Base-by-base conservation (phyloP, 179 eudicot species). In the Gypsophila paniculata region DNA sequence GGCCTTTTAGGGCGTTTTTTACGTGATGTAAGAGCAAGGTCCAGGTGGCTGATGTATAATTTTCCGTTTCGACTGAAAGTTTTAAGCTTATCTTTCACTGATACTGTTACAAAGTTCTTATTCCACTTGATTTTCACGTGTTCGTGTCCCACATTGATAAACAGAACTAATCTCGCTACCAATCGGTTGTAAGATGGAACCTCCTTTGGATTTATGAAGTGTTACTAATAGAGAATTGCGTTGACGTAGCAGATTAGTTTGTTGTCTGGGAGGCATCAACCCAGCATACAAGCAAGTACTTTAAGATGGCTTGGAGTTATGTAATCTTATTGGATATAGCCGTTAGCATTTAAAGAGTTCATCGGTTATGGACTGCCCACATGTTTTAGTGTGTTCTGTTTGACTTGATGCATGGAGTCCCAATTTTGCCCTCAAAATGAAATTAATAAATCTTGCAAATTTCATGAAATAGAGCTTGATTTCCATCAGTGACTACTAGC, bases 231-330 rank as follows among this genome's bases (percentile, higher is more conserved):
- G 54, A 68, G 34, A 63, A 73, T 15, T 73, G 57, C 36, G 69
- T 73, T 77, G 80, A 77, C 80, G 60, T 77, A 52, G 70, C 42
- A 53, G 74, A 68, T 68, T 68, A 62, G 60, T 70, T 61, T 68
- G 64, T 72, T 48, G 72, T 23, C 51, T 25, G 61, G 39, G 44
- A 73, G 29, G 49, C 69, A 68, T 53, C 72, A 34, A 39, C 73
- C 70, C 70, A 2, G 65, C 59, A 73, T 25, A 72, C 57, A 53
- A 8, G 70, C 73, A 62, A 48, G 61, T 78, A 73, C 54, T 68
- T 53, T 62, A 78, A 53, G 44, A 69, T 73, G 29, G 60, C 57
- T 21, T 62, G 80, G 80, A 75, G 5, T 62, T 78, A 73, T 55
- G 38, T 73, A 32, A 53, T 57, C 42, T 65, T 76, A 60, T 61